Percentiles rank a stretch among this genome's conserved stretches.
Conservation (phyloP, 2,329 filamentous ascomycete genomes). For the Leptoxyphium fumago region DNA sequence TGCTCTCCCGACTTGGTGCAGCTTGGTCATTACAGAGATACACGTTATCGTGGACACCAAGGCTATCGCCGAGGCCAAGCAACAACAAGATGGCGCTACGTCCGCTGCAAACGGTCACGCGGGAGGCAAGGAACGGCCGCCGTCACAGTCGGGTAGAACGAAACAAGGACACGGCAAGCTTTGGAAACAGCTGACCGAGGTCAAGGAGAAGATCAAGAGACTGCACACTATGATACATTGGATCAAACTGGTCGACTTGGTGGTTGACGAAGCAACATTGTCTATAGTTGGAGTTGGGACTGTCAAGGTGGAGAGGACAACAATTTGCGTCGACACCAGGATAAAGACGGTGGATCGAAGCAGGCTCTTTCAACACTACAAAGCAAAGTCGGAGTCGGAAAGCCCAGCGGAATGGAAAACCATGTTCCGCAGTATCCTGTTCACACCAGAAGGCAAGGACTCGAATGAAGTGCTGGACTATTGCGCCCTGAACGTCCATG, state of each 20-base stretch:
- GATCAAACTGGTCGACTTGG: constrained; percentile 77
- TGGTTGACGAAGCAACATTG: constrained; percentile 65
- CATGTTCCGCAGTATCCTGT: constrained; percentile 69
- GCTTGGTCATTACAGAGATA: constrained; percentile 73
- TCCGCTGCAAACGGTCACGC: constrained; percentile 3
- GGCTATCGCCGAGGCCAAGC: constrained; percentile 33
- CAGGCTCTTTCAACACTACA: constrained; percentile 71
- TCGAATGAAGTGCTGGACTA: constrained; percentile 81
- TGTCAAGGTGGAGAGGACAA: constrained; percentile 70
- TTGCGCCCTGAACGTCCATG: constrained; percentile 77
- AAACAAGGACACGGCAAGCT: constrained; percentile 44
- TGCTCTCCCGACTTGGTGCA: constrained; percentile 92
- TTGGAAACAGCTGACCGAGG: constrained; percentile 62
- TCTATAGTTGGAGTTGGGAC: constrained; percentile 69
- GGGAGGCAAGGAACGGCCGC: constrained; percentile 3
- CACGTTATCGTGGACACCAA: constrained; percentile 68
- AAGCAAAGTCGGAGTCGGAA: constrained; percentile 46
- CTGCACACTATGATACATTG: constrained; percentile 77
- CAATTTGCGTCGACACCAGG: constrained; percentile 77
- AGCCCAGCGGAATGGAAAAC: constrained; percentile 90
- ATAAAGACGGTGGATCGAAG: constrained; percentile 83
- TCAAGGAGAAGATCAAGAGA: constrained; percentile 75
- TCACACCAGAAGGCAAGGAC: constrained; percentile 72
- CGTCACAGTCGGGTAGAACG: constrained; percentile 14
- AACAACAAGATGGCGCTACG: background rate